These are phyloP conservation scores for Zygosaccharomyces pseudobailii DNA, from an alignment of 1,139 yeast species.

Conservation along the genomic window DNA sequence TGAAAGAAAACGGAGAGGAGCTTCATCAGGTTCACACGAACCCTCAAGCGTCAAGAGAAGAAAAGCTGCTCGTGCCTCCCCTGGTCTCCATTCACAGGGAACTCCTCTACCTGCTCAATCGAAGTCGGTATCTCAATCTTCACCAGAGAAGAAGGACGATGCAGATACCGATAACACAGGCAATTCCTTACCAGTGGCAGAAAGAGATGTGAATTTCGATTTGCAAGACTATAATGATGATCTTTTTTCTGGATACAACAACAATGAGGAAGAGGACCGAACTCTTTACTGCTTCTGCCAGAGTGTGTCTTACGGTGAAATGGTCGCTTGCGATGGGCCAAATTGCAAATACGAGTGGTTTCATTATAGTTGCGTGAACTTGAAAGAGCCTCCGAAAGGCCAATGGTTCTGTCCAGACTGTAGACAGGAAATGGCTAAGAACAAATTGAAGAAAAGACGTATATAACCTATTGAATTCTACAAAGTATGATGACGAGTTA, in stretches of 20 bases:
- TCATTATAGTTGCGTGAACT: constrained; percentile 71
- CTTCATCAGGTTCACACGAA: constrained; percentile 14
- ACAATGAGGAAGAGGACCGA: constrained; percentile 37
- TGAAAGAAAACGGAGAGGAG: constrained; percentile 23
- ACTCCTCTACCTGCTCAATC: background rate
- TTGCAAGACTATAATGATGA: constrained; percentile 22
- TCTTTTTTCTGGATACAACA: constrained; percentile 21
- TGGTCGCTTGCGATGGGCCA: constrained; percentile 77
- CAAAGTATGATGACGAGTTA: background rate
- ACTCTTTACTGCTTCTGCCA: constrained; percentile 64
- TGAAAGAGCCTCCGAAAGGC: constrained; percentile 62
- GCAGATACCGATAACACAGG: constrained; percentile 7
- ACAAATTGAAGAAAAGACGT: constrained; percentile 23
- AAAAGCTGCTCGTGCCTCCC: constrained; percentile 16
- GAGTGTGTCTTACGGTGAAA: constrained; percentile 65
- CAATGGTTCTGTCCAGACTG: constrained; percentile 75
- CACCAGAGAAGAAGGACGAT: constrained; percentile 3
- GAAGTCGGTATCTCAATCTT: constrained; percentile 1
- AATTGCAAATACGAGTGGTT: constrained; percentile 72
- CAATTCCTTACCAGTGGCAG: constrained; percentile 7
- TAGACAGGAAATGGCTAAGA: constrained; percentile 31
- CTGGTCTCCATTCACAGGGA: background rate
- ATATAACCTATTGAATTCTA: background rate
- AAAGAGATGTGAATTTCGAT: constrained; percentile 17
- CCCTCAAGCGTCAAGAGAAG: constrained; percentile 22